Percentiles rank a stretch among this genome's conserved stretches.
Conservation (phyloP, 164 flowering plant species). For the Tinospora cordifolia region DNA sequence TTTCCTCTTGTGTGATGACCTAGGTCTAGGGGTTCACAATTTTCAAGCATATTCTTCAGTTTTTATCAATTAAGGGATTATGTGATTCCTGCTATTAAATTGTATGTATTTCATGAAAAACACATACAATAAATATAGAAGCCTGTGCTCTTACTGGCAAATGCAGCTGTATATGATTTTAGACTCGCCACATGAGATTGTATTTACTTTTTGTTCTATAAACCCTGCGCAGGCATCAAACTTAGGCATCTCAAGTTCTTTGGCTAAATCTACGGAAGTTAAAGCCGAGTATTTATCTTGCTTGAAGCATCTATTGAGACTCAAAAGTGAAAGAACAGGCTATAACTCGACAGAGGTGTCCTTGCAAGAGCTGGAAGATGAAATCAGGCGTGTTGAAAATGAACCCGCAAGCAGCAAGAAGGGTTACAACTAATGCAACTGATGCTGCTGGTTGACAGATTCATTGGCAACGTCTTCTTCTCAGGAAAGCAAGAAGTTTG, state of each 20-base stretch:
- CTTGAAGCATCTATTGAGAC: conserved; percentile 37
- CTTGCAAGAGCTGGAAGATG: conserved; percentile 38
- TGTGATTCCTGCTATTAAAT: too few species aligned
- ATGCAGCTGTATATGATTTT: not conserved
- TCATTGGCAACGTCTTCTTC: not conserved
- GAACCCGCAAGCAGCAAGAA: conserved; percentile 26
- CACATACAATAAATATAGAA: too few species aligned
- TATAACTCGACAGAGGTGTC: conserved; percentile 10
- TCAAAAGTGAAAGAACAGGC: conserved; percentile 20
- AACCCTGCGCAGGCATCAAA: conserved; percentile 23
- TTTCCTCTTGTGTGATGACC: not conserved
- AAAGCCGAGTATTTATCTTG: conserved; percentile 46
- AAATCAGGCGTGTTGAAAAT: conserved; percentile 46
- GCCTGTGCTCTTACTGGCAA: too few species aligned
- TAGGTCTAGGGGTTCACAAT: too few species aligned
- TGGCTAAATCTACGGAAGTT: conserved; percentile 30
- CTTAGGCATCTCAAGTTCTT: conserved; percentile 15
- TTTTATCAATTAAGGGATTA: too few species aligned
- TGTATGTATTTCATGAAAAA: too few species aligned
- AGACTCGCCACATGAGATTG: not conserved
- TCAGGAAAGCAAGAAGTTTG: not conserved
- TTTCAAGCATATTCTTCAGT: too few species aligned
- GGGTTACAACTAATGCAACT: conserved; percentile 8
- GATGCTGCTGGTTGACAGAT: not conserved
- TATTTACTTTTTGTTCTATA: not conserved